phyloP scores from a whole-genome alignment of 805 yeast genomes.

The Lachancea sp. region DNA sequence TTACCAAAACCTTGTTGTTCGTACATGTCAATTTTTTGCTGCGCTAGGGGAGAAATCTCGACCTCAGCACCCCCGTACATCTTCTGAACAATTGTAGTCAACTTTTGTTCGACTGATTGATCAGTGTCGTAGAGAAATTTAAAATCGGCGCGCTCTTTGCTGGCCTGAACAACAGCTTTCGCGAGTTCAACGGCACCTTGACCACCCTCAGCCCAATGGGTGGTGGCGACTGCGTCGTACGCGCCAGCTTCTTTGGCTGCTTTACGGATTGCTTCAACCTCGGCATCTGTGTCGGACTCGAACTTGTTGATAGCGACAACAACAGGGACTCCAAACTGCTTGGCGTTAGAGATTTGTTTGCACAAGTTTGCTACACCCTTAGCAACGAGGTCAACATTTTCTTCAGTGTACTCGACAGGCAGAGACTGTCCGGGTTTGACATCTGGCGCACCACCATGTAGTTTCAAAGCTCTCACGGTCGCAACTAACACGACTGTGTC shows the following conservation, averaged over 20 bases:
- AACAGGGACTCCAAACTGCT: slow-evolving; percentile 81
- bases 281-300: slow-evolving; percentile 73
- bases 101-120: slow-evolving; percentile 71
- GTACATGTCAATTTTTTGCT: slow-evolving; percentile 72
- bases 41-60: slow-evolving; percentile 77
- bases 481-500: slow-evolving; percentile 92
- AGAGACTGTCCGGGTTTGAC: slow-evolving; percentile 89
- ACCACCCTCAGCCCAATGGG: slow-evolving; percentile 97
- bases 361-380: slow-evolving; percentile 82
- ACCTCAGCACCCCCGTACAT: slow-evolving; percentile 92
- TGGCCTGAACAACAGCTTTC: slow-evolving; percentile 70
- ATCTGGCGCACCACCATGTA: slow-evolving; percentile 96
- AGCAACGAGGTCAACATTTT: slow-evolving; percentile 70
- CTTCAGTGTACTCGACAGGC: slow-evolving; percentile 74
- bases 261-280: slow-evolving; percentile 69
- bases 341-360: slow-evolving; percentile 84
- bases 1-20: slow-evolving; percentile 83
- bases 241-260: slow-evolving; percentile 92
- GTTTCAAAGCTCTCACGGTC: slow-evolving; percentile 92
- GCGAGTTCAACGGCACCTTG: slow-evolving; percentile 82
- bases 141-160: slow-evolving; percentile 44
- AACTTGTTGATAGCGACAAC: slow-evolving; percentile 91
- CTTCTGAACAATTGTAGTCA: slow-evolving; percentile 68
- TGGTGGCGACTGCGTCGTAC: slow-evolving; percentile 77
- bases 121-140: slow-evolving; percentile 65